phyloP scores from a whole-genome alignment of 2,329 filamentous ascomycete species.

The Pochonia chlamydosporia region DNA sequence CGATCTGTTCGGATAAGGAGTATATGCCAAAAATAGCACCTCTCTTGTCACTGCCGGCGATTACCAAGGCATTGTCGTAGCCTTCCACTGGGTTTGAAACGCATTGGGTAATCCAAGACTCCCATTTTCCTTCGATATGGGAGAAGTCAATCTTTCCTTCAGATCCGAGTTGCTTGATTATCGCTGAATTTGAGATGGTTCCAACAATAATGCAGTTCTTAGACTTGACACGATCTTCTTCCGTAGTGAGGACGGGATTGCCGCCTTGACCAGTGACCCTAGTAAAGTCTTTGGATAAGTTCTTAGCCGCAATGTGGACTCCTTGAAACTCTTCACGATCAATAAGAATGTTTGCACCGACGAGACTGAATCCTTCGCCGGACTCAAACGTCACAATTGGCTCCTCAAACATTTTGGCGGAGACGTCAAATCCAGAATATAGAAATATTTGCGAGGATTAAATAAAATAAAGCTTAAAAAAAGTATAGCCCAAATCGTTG shows the following conservation, averaged over 20 bases:
- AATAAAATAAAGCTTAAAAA: background rate
- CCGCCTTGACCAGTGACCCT: slow-evolving; percentile 15
- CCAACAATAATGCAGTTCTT: slow-evolving; percentile 18
- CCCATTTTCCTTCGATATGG: slow-evolving; percentile 41
- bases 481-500: no score
- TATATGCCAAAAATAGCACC: slow-evolving; percentile 58
- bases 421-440: background rate
- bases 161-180: slow-evolving; percentile 12
- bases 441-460: background rate
- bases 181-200: slow-evolving; percentile 14
- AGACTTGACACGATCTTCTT: background rate
- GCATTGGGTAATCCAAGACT: slow-evolving; percentile 44
- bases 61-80: slow-evolving; percentile 41
- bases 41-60: slow-evolving; percentile 52
- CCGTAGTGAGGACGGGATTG: slow-evolving; percentile 9
- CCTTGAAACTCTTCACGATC: slow-evolving; percentile 24
- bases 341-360: slow-evolving; percentile 23
- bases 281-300: slow-evolving; percentile 22
- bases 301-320: slow-evolving; percentile 26
- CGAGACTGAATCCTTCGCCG: slow-evolving; percentile 19
- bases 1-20: slow-evolving; percentile 55
- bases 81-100: slow-evolving; percentile 40
- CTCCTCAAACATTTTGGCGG: slow-evolving; percentile 18
- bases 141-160: slow-evolving; percentile 15
- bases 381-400: slow-evolving; percentile 19